These are phyloP conservation scores for Panellus pusillus DNA, from an alignment of 768 basidiomycete species.

Conservation along the genomic window DNA sequence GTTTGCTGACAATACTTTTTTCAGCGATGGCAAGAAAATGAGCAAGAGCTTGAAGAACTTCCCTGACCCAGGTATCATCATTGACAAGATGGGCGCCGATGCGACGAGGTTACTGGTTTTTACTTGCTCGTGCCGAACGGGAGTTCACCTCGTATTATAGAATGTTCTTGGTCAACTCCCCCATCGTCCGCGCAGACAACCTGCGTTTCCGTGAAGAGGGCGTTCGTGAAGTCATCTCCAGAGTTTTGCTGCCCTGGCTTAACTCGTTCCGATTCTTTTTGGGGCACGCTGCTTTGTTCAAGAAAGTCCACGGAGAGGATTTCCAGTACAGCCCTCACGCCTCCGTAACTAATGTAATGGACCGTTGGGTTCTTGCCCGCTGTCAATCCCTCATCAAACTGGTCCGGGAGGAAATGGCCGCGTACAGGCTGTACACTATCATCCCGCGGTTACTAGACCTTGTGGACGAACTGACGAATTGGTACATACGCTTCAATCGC, in stretches of 20 bases:
- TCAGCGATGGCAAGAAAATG: slow-evolving; percentile 98
- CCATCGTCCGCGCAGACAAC: slow-evolving; percentile 96
- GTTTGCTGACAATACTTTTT: not conserved
- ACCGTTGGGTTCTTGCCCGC: slow-evolving; percentile 96
- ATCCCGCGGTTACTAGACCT: slow-evolving; percentile 92
- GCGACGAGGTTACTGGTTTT: slow-evolving; percentile 68
- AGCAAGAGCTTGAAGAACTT: slow-evolving; percentile 97
- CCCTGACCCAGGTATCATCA: slow-evolving; percentile 90
- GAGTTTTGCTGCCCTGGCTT: slow-evolving; percentile 97
- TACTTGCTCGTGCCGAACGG: not conserved
- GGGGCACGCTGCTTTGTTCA: slow-evolving; percentile 85
- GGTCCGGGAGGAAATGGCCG: slow-evolving; percentile 93
- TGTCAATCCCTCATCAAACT: slow-evolving; percentile 94
- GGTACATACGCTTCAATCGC: slow-evolving; percentile 99
- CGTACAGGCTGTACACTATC: slow-evolving; percentile 96
- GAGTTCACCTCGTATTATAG: slow-evolving; percentile 35
- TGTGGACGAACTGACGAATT: slow-evolving; percentile 95
- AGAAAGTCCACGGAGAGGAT: slow-evolving; percentile 72
- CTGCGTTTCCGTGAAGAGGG: slow-evolving; percentile 98
- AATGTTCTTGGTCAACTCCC: slow-evolving; percentile 99
- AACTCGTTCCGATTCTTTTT: slow-evolving; percentile 99
- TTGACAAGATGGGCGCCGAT: slow-evolving; percentile 92
- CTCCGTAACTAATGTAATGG: slow-evolving; percentile 90
- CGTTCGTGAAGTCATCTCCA: slow-evolving; percentile 93
- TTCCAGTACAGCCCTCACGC: slow-evolving; percentile 91